Base-by-base conservation (phyloP, 345 rosid genomes). In the Salix arbutifolia region DNA sequence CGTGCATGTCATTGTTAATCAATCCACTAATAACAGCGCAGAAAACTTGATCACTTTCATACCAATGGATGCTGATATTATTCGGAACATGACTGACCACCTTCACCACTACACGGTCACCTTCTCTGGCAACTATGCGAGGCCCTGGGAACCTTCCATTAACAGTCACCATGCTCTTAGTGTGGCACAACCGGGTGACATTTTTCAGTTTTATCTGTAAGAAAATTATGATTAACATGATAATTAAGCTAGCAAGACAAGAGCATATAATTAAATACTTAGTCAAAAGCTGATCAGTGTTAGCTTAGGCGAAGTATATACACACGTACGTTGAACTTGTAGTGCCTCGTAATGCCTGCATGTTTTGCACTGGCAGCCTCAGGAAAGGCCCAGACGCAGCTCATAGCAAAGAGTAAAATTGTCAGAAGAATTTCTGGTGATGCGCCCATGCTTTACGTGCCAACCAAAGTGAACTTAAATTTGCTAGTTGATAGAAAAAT, bases 331-430 rank as follows among this genome's bases (percentile, higher is more conserved):
- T 92, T 83, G 61, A 94, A 86, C 73, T 81, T 86, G 88, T 87
- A 92, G 77, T 92, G 97, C 83, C 96, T 85, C 69, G 93, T 94
- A 48, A 76, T 74, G 77, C 91, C 91, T 10, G 79, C 78, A 78
- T 81, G 23, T n/a, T 52, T 52, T 19, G 58, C 58, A 18, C 10
- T 53, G 72, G 85, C 87, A 65, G 77, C 77, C 37, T 84, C 79
- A 66, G 86, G 80, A 73, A 80, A 74, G 78, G 82, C 67, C 73
- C 71, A 71, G 48, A 79, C 56, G 62, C 79, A 78, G 78, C 40
- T 67, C 19, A 28, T n/a, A 9, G 76, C 82, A 65, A 80, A 60
- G 70, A 80, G 71, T 52, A 83, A 28, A 6, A 52, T 2, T 12
- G 78, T 70, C 23, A 73, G 38, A 6, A 85, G 72, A 46, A 79